phyloP scores from a whole-genome alignment of 2,329 filamentous ascomycete species.

The Scleromitrula shiraiana region DNA sequence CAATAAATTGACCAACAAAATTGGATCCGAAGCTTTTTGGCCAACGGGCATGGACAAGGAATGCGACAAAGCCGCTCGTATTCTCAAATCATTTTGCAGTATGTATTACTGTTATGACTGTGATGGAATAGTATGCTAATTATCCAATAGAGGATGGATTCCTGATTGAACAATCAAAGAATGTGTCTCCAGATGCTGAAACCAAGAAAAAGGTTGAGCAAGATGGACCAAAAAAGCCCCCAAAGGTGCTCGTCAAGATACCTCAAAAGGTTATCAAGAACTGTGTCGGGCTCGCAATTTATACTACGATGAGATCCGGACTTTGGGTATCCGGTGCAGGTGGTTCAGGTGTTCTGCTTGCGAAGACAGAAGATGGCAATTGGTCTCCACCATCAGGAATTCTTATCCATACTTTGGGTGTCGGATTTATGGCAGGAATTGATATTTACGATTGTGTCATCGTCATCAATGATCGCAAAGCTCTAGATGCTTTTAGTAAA shows the following conservation, averaged over 20 bases:
- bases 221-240: constrained; percentile 41
- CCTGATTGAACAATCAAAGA: constrained; percentile 32
- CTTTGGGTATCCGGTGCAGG: constrained; percentile 86
- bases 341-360: constrained; percentile 78
- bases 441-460: constrained; percentile 96
- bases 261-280: constrained; percentile 76
- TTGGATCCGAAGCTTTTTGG: constrained; percentile 79
- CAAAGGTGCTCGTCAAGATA: constrained; percentile 69
- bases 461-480: constrained; percentile 80
- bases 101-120: constrained; percentile 34
- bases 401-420: constrained; percentile 77
- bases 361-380: constrained; percentile 68
- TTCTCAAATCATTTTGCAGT: constrained; percentile 87
- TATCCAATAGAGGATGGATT: constrained; percentile 53
- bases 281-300: constrained; percentile 81
- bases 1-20: constrained; percentile 72
- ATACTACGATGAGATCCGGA: constrained; percentile 89
- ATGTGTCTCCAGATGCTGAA: constrained; percentile 4
- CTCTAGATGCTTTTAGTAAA: constrained; percentile 75
- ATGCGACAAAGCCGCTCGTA: constrained; percentile 84
- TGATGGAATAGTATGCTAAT: constrained; percentile 15
- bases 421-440: constrained; percentile 84
- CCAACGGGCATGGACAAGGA: constrained; percentile 79
- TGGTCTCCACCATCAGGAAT: constrained; percentile 92
- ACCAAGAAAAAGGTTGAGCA: constrained; percentile 36